Base-by-base conservation (phyloP, 305 asterid species). In the Fraxinus sp. region DNA sequence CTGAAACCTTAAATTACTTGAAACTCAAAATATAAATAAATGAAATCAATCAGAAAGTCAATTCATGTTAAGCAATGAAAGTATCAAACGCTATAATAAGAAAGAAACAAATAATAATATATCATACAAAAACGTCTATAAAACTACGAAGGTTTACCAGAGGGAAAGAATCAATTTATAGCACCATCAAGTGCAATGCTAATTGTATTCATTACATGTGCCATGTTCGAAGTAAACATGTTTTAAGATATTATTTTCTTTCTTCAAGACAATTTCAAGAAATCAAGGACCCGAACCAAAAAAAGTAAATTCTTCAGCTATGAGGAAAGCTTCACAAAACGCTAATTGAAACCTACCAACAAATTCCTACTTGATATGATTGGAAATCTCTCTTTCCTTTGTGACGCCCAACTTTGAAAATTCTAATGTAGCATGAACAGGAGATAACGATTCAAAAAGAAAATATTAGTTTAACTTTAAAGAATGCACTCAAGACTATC, bases 401-500 rank as follows among this genome's bases (percentile, higher is more conserved):
- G 78, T 79, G 85, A 83, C 11, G 75, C 46, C 84, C 82, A 79
- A 83, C 80, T 78, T 79, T 64, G 79, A 78, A 77, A 82, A 66
- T 80, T 81, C 72, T 81, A 88, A 83, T 82, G 92, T 91, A 85
- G 89, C 90, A 81, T 59, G 83, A 86, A 78, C 30, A 86, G 88
- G 90, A 86, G 87, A 85, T 83, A 86, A 89, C 85, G 41, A 73
- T 87, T 86, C 84, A 78, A 84, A 77, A 81, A 70, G 80, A 85
- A 82, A 87, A 83, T 77, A 57, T 79, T 39, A 83, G 86, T 83
- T 72, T 81, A 86, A 84, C 82, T 72, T 71, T 32, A 59, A 79
- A 14, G 55, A 84, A 81, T 84, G 84, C 82, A 87, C 90, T 87
- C 93, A 84, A 91, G 90, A 89, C 75, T 81, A 81, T 88, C 76